phyloP scores from a whole-genome alignment of 176 grass and related monocot species.

The Guadua angustifolia region DNA sequence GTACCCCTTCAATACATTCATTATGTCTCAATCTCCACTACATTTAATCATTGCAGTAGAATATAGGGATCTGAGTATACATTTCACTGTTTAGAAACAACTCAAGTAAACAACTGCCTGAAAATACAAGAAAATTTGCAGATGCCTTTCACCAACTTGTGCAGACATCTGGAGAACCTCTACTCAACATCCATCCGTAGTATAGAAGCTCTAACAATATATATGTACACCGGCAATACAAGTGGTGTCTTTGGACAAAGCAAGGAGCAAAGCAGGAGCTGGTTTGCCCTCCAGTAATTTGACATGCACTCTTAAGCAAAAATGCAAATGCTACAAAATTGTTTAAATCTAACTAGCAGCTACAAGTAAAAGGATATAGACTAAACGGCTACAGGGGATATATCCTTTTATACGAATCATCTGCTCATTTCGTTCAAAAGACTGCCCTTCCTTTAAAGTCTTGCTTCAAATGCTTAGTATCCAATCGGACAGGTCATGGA shows the following conservation, averaged over 20 bases:
- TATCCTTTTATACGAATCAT: background rate
- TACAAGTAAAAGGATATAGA: background rate
- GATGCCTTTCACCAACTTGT: background rate
- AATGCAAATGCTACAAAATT: background rate
- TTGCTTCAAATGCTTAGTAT: background rate
- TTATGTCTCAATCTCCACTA: too few relatives aligned
- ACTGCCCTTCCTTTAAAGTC: background rate
- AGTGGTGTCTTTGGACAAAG: background rate
- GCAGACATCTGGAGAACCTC: too few relatives aligned
- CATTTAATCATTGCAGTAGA: too few relatives aligned
- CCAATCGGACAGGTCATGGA: background rate
- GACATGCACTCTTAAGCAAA: background rate
- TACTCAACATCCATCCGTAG: too few relatives aligned
- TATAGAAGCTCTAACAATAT: too few relatives aligned
- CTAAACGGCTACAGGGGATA: background rate
- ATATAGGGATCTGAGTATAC: background rate
- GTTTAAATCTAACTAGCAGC: background rate
- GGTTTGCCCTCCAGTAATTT: background rate
- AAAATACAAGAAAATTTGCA: too few relatives aligned
- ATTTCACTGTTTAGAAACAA: background rate
- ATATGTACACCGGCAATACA: too few relatives aligned
- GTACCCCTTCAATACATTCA: too few relatives aligned
- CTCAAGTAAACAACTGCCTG: background rate
- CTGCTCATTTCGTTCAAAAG: background rate
- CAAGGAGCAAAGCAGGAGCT: background rate